Percentiles rank a stretch among this genome's conserved stretches.
Conservation (phyloP, 495 filamentous ascomycete genomes). For the Trypethelium eluteriae region DNA sequence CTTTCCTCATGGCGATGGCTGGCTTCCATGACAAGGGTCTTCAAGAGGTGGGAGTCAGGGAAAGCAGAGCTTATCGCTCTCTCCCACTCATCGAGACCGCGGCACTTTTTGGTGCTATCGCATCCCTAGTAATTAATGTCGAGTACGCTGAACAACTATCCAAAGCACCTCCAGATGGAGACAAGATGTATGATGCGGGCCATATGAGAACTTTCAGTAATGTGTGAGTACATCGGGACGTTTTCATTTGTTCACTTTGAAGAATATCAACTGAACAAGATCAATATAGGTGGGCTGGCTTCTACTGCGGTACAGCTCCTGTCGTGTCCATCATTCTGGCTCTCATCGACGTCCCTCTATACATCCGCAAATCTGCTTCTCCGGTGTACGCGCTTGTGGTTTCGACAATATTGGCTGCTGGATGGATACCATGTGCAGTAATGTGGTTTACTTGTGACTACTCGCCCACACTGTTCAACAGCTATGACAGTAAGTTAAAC, state of each 20-base stretch:
- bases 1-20: constrained; percentile 2
- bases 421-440: constrained; percentile 10
- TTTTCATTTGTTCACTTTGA: background rate
- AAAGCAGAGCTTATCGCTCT: background rate
- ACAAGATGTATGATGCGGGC: background rate
- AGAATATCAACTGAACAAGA: background rate
- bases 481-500: background rate
- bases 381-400: constrained; percentile 2
- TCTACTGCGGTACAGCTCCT: constrained; percentile 7
- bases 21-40: constrained; percentile 10
- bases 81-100: constrained; percentile 8
- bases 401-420: constrained; percentile 8
- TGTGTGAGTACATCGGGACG: background rate
- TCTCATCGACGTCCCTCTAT: constrained; percentile 7
- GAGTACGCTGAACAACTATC: constrained; percentile 7
- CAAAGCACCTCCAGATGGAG: background rate
- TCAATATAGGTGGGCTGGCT: background rate
- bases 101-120: constrained; percentile 5
- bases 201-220: background rate
- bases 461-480: background rate
- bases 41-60: constrained; percentile 5
- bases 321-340: background rate
- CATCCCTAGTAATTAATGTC: constrained; percentile 5
- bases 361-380: background rate
- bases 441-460: constrained; percentile 10